Evolutionary conservation across 176 grass and related monocot species (phyloP).

Genomic region (Themeda triandra): DNA sequence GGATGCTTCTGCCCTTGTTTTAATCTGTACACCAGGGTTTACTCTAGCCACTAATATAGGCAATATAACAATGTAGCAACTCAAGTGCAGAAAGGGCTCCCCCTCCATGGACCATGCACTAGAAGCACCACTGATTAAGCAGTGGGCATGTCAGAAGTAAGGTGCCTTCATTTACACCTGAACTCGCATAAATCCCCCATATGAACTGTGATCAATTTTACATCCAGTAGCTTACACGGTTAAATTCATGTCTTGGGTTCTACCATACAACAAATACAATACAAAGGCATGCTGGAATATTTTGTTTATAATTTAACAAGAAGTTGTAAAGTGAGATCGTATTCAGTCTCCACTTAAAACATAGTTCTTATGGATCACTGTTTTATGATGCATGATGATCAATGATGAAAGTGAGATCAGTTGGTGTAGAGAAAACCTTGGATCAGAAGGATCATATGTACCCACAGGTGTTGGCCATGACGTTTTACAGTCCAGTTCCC

Average conservation of each 20-base stretch:
- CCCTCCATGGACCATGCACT: background rate
- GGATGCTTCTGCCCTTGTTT: background rate
- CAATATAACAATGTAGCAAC: background rate
- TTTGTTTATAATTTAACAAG: background rate
- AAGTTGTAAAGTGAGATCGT: background rate
- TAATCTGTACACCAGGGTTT: background rate
- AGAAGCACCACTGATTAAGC: background rate
- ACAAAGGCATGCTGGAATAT: too few relatives aligned
- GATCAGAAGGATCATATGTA: conserved; percentile 39
- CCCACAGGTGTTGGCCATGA: conserved; percentile 53
- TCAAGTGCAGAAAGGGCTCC: background rate
- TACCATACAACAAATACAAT: too few relatives aligned
- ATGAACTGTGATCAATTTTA: background rate
- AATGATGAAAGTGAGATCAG: background rate
- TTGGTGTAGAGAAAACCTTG: conserved; percentile 30
- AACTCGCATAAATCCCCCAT: background rate
- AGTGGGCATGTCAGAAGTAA: background rate
- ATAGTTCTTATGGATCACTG: background rate
- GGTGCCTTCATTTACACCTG: background rate
- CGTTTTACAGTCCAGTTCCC: conserved; percentile 77
- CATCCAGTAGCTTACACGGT: background rate
- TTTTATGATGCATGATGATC: background rate
- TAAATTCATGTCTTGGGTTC: background rate
- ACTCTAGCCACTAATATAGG: background rate
- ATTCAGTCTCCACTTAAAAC: background rate